Evolutionary conservation across 495 filamentous ascomycete species (phyloP).

Genomic region (Glonium stellatum): DNA sequence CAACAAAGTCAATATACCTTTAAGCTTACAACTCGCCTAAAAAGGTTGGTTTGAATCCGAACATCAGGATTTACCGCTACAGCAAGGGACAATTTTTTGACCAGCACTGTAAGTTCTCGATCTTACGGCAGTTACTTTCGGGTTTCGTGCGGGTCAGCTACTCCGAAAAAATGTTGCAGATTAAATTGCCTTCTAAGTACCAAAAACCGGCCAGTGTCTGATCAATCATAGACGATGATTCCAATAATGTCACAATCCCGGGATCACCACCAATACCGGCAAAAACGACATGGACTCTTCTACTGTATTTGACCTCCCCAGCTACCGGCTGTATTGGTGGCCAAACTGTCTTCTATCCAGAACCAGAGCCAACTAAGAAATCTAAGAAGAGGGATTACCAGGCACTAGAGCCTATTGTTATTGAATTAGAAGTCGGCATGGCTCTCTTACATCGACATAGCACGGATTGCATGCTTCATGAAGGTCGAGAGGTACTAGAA

Average conservation of each 20-base stretch:
- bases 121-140: neutral
- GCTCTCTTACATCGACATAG: slow-evolving; percentile 85
- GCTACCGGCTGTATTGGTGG: slow-evolving; percentile 66
- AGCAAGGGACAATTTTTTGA: slow-evolving; percentile 80
- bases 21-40: neutral
- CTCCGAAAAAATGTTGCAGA: too few species aligned
- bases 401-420: slow-evolving; percentile 43
- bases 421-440: slow-evolving; percentile 73
- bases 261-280: slow-evolving; percentile 46
- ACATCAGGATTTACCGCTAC: slow-evolving; percentile 91
- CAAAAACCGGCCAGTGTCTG: neutral
- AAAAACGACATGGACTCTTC: slow-evolving; percentile 85
- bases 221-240: slow-evolving; percentile 61
- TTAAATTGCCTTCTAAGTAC: too few species aligned
- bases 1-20: neutral
- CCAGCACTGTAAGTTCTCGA: slow-evolving; percentile 62
- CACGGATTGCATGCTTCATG: slow-evolving; percentile 81
- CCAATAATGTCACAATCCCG: slow-evolving; percentile 56
- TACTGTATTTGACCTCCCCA: slow-evolving; percentile 74
- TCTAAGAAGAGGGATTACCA: slow-evolving; percentile 47
- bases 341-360: slow-evolving; percentile 87
- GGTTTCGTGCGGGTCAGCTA: too few species aligned
- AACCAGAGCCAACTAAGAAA: slow-evolving; percentile 45
- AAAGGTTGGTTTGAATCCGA: slow-evolving; percentile 71
- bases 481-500: slow-evolving; percentile 67